These are phyloP conservation scores for Candida stauntonica DNA, from an alignment of 805 yeast genomes.

Conservation along the genomic window DNA sequence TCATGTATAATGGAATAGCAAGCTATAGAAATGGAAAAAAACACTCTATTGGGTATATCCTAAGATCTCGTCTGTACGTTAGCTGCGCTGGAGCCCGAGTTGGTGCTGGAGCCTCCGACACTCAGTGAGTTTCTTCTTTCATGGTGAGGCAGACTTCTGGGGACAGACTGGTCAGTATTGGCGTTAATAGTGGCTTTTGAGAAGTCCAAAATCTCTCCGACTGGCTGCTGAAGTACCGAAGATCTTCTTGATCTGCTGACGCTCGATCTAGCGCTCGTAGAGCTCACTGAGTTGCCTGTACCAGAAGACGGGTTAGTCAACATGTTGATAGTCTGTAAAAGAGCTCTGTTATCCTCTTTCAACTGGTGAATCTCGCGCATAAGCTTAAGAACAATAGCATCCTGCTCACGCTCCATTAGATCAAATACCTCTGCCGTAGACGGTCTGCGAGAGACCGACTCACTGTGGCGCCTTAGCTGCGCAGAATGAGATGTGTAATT, in stretches of 20 bases:
- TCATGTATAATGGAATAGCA: too few relatives aligned
- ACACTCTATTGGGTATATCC: neutral
- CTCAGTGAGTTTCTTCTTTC: too few relatives aligned
- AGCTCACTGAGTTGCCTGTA: too few relatives aligned
- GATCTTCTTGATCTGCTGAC: slow-evolving; percentile 11
- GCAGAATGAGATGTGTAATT: slow-evolving; percentile 9
- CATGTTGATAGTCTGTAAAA: slow-evolving; percentile 27
- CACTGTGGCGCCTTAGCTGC: slow-evolving; percentile 19
- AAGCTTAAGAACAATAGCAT: slow-evolving; percentile 62
- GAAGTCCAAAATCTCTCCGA: slow-evolving; percentile 8
- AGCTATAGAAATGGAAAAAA: too few relatives aligned
- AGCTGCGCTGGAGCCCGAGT: too few relatives aligned
- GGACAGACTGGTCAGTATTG: neutral
- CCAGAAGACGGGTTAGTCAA: slow-evolving; percentile 12
- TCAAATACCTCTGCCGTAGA: slow-evolving; percentile 49
- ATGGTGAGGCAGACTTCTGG: neutral
- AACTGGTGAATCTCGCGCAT: slow-evolving; percentile 56
- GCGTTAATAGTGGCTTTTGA: neutral
- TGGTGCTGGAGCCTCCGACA: too few relatives aligned
- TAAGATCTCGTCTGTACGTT: neutral
- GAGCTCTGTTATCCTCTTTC: slow-evolving; percentile 47
- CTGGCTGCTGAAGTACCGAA: neutral
- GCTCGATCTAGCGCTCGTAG: slow-evolving; percentile 10
- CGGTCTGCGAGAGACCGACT: slow-evolving; percentile 20
- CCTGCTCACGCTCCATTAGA: slow-evolving; percentile 69